Evolutionary conservation across 208 protist genomes (phyloP), one percentile per base, ranked within the genome.

Genomic region (Vickermania ingenoplastis): DNA sequence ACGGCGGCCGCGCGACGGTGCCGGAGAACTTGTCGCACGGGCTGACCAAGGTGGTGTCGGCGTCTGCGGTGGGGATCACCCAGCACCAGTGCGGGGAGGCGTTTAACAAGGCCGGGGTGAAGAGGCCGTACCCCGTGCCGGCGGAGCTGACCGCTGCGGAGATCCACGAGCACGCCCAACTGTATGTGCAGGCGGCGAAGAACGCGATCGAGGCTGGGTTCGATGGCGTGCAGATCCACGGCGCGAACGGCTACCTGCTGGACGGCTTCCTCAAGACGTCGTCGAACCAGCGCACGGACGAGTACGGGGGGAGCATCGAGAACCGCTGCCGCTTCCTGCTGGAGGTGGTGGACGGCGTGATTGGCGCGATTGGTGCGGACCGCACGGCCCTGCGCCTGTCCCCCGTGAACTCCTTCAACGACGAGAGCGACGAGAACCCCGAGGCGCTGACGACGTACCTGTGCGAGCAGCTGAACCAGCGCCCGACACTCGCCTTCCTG

Each of bases 201-300:
- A 83, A 89, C 30, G 75, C 78, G 7, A 73, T 85, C 13, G 67
- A 70, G 31, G 85, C 86, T 21, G 90, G 92, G 7, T 96, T 97
- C 66, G 92, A 97, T 61, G 87, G 80, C 4, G 73, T 97, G 50
- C 67, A 97, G 81, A 65, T 97, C 26, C 94, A 97, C 62, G 75
- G 71, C 27, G 86, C 81, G 13, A 81, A 97, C 69, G 93, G 89
- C n/a, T 97, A 97, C 70, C 58, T 97, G 13, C 68, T 97, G 22
- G 79, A 87, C 49, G 60, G 71, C 41, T 97, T 97, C 65, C 52
- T 97, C n/a, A 76, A 61, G 58, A 31, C 57, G n/a, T 57, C 58
- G 3, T 58, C 75, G 28, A 97, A 97, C 69, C 59, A 71, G 57
- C 72, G 91, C 53, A 93, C 77, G 1, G 91, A 87, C 57, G 59